Evolutionary conservation across 352 stramenopile genomes (phyloP).

Genomic region (Phytophthora pistaciae): DNA sequence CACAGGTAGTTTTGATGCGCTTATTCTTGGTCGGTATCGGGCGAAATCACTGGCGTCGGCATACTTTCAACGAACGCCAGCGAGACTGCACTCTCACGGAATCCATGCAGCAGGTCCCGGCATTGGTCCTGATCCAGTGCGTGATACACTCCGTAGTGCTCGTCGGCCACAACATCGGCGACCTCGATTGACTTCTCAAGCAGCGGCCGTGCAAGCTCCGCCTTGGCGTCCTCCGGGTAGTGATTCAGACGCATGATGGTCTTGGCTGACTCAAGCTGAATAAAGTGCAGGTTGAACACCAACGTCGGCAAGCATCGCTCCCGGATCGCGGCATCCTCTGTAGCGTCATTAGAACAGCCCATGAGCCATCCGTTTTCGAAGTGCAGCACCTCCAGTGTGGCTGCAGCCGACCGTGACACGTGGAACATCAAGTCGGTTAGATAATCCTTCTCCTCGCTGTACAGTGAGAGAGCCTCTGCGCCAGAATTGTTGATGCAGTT

Average conservation of each 20-base stretch:
- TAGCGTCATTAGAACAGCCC: constrained; percentile 52
- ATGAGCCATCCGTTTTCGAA: constrained; percentile 85
- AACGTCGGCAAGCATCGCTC: constrained; percentile 71
- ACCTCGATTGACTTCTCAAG: constrained; percentile 82
- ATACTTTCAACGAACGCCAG: constrained; percentile 65
- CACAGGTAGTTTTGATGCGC: constrained; percentile 23
- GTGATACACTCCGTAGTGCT: constrained; percentile 76
- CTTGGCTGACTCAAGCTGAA: constrained; percentile 82
- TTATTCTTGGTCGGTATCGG: constrained; percentile 38
- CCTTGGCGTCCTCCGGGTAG: constrained; percentile 67
- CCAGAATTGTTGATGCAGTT: constrained; percentile 52
- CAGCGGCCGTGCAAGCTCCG: constrained; percentile 63
- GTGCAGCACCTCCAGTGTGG: constrained; percentile 76
- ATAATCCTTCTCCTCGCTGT: constrained; percentile 84
- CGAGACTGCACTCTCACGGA: constrained; percentile 77
- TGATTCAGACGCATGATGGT: constrained; percentile 73
- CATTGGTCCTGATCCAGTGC: constrained; percentile 72
- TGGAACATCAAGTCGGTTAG: constrained; percentile 83
- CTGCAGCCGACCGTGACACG: constrained; percentile 55
- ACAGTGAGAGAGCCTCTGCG: constrained; percentile 45
- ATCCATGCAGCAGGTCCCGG: constrained; percentile 67
- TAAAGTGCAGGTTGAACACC: constrained; percentile 80
- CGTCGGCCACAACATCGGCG: constrained; percentile 80
- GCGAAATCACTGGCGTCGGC: constrained; percentile 10
- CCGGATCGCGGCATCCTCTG: constrained; percentile 55